These are phyloP conservation scores for Calonectria henricotiae DNA, from an alignment of 2,329 filamentous ascomycete species.

Conservation along the genomic window DNA sequence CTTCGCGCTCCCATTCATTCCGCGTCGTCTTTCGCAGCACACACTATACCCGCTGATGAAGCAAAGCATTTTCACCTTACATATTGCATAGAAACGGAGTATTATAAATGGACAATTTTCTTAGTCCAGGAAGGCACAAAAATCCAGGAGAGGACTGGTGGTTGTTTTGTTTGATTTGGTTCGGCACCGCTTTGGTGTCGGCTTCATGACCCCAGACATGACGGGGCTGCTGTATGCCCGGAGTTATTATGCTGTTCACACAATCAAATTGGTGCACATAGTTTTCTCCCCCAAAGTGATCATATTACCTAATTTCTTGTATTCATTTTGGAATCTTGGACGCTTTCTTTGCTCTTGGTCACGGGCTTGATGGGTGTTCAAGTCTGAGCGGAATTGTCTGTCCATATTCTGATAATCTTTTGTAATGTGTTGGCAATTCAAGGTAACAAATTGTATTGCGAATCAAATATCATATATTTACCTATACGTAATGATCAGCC, in stretches of 20 bases:
- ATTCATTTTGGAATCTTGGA: slow-evolving; percentile 23
- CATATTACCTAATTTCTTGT: slow-evolving; percentile 10
- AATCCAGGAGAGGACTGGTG: slow-evolving; percentile 23
- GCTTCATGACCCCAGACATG: slow-evolving; percentile 36
- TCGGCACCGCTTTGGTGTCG: slow-evolving; percentile 19
- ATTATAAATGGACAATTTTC: slow-evolving; percentile 31
- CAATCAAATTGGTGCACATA: slow-evolving; percentile 18
- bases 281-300: slow-evolving; percentile 4
- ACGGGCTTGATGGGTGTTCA: background rate
- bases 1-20: slow-evolving; percentile 26
- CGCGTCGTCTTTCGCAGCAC: slow-evolving; percentile 35
- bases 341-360: background rate
- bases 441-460: too few species aligned
- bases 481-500: too few species aligned
- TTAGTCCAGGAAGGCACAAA: slow-evolving; percentile 13
- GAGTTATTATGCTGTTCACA: slow-evolving; percentile 6
- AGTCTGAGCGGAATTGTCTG: background rate
- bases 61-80: slow-evolving; percentile 43
- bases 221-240: slow-evolving; percentile 21
- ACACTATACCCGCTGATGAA: slow-evolving; percentile 47
- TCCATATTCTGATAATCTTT: slow-evolving; percentile 12
- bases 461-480: too few species aligned
- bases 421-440: background rate
- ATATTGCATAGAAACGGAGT: slow-evolving; percentile 42
- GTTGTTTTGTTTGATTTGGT: slow-evolving; percentile 7